Base-by-base conservation (phyloP, 148 eudicot genomes). In the Camellia granthamiana region DNA sequence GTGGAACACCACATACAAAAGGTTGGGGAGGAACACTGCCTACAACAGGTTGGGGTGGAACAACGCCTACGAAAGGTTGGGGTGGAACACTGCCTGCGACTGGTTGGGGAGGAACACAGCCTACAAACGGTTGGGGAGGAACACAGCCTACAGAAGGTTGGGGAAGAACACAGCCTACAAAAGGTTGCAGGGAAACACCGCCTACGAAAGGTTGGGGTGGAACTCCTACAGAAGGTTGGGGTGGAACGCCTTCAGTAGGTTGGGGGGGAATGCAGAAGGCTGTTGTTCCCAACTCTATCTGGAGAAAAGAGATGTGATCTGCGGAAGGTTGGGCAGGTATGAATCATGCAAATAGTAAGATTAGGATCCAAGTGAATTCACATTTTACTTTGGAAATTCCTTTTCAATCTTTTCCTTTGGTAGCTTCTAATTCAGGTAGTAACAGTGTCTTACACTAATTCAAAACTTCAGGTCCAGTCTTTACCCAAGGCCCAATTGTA, bases 21-120 rank as follows among this genome's bases (percentile, higher is more conserved):
- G 30, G 65, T 75, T 44, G 68, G 78, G 51, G 66, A 60, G 78
- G 78, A 70, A 0, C 12, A 18, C 38, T 30, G 38, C 54, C 74
- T n/a, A 49, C 12, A 11, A 30, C 16, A 68, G 72, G 72, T 16
- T 68, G 72, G 49, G 72, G 49, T 30, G 38, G 38, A 30, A 30
- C 38, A 30, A 30, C 43, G 18, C 18, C 71, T 13, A 67, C 38
- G 38, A 47, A 38, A 14, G 71, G 38, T 72, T 72, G 75, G 75
- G 58, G 59, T 47, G 75, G 75, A 72, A 11, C 30, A 3, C 38
- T 30, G 38, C 59, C 75, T 72, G 19, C 54, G 8, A 58, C 11
- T 18, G 43, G 59, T 21, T 72, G 75, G 75, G 75, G 7, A 30
- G 71, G 46, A 47, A 23, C 42, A 47, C 71, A 67, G 15, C 6